Conservation (phyloP, 768 basidiomycete genomes). For the Stropharia rugosoannulata region DNA sequence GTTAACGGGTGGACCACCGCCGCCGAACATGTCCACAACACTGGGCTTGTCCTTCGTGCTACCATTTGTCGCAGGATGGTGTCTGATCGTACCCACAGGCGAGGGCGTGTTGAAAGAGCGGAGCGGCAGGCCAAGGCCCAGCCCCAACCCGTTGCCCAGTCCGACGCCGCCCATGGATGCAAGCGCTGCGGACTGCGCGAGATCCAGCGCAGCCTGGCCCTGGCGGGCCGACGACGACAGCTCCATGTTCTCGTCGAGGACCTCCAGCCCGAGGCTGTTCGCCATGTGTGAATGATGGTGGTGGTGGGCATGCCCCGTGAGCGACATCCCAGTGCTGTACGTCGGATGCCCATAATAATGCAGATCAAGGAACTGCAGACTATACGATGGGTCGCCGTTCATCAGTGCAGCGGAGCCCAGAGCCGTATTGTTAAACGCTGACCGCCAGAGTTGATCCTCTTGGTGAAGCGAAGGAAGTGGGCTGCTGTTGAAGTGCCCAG, state of each 20-base stretch:
- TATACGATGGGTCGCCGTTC: slow-evolving; percentile 27
- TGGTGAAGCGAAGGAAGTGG: neutral
- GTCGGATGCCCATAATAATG: slow-evolving; percentile 42
- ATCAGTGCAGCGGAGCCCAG: neutral
- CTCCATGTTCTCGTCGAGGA: slow-evolving; percentile 14
- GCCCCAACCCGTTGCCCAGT: slow-evolving; percentile 1
- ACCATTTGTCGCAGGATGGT: neutral
- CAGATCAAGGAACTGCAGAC: slow-evolving; percentile 70
- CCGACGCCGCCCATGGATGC: slow-evolving; percentile 4
- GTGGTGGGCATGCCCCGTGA: neutral
- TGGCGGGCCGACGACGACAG: slow-evolving; percentile 12
- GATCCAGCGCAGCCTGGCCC: slow-evolving; percentile 36
- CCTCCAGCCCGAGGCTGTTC: slow-evolving; percentile 10
- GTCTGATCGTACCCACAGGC: slow-evolving; percentile 12
- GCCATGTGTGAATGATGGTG: neutral
- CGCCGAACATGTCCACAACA: neutral
- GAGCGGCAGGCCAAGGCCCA: slow-evolving; percentile 7
- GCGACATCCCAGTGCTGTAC: neutral
- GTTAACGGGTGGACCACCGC: neutral
- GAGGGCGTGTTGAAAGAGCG: slow-evolving; percentile 11
- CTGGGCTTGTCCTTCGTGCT: neutral
- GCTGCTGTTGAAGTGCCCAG: neutral
- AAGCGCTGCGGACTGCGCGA: slow-evolving; percentile 27
- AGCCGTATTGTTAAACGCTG: neutral
- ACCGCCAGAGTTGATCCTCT: slow-evolving; percentile 10